Evolutionary conservation across 2,329 filamentous ascomycete species (phyloP), one percentile per base, ranked within the genome.

Genomic region (Arthrobotrys sinensis): DNA sequence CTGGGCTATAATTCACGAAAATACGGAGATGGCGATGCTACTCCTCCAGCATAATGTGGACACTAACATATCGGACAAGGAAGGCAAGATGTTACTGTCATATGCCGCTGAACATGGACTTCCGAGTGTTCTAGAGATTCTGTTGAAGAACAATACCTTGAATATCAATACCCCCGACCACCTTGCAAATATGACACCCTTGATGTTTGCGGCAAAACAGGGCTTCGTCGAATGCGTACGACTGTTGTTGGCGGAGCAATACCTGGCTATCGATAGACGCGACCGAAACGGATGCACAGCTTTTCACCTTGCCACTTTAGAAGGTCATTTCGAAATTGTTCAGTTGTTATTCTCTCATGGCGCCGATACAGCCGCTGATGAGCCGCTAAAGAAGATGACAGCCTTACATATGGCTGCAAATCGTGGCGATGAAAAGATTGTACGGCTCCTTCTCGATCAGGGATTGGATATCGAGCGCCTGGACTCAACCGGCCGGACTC

Each of bases 1-100:
- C 21, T 77, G 65, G 72, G 65, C 66, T 8, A 7, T 70, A 21
- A 70, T 70, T 16, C 43, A 77, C 40, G 40, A 66, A 53, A 77
- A 77, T 32, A 66, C 19, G 4, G 65, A 77, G 3, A 70, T 77
- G 46, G 57, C 57, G 3, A 50, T 57, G 24, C 34, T 77, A 7
- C 28, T 77, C 7, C 40, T 77, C n/a, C 46, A 32, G 24, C 32
- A 66, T 14, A 21, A 52, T 19, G 65, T 45, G 4, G 72, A 70
- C 14, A 68, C 7, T 0, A 48, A 57, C 32, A 11, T 66, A 7
- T 52, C 43, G 36, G 65, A 77, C 21, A 71, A 66, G 28, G 66
- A 77, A 6, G 73, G 50, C 19, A 62, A 52, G 38, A 77, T 62
- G 38, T 21, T 68, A 5, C 6, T 62, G 2, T 71, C 65, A 19